phyloP scores from a whole-genome alignment of 208 protist genomes.

The Acanthamoeba triangularis region DNA sequence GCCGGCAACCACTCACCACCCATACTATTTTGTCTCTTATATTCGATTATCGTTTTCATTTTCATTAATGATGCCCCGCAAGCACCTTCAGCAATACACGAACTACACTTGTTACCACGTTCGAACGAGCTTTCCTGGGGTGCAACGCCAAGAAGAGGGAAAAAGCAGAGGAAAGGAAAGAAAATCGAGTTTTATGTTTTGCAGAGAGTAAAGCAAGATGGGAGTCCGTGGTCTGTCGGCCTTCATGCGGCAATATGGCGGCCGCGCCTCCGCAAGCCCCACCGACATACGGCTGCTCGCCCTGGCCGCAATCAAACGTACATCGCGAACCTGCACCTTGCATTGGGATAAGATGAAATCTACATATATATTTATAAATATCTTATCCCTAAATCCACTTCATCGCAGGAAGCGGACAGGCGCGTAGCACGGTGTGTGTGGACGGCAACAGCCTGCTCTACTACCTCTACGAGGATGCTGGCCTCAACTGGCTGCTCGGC shows the following conservation, averaged over 20 bases:
- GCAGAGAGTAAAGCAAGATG: background rate
- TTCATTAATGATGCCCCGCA: no score
- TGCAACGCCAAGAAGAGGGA: no score
- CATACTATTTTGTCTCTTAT: no score
- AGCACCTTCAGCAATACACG: no score
- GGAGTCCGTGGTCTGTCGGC: conserved; percentile 10
- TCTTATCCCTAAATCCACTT: background rate
- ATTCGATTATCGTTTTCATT: no score
- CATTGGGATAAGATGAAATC: background rate
- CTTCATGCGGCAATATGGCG: conserved; percentile 13
- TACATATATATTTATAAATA: background rate
- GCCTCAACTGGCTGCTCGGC: conserved; percentile 58
- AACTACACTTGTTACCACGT: no score
- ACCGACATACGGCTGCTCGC: background rate
- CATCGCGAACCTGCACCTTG: background rate
- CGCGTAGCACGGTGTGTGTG: background rate
- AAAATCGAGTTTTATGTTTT: no score
- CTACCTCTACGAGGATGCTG: background rate
- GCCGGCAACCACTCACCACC: no score
- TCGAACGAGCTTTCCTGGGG: no score
- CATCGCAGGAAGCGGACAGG: background rate
- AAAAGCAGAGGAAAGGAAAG: no score
- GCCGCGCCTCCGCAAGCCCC: background rate
- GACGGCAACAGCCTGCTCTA: conserved; percentile 62
- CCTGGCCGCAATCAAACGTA: background rate